phyloP scores from a whole-genome alignment of 139 green algal species.

The Closterium sp. region DNA sequence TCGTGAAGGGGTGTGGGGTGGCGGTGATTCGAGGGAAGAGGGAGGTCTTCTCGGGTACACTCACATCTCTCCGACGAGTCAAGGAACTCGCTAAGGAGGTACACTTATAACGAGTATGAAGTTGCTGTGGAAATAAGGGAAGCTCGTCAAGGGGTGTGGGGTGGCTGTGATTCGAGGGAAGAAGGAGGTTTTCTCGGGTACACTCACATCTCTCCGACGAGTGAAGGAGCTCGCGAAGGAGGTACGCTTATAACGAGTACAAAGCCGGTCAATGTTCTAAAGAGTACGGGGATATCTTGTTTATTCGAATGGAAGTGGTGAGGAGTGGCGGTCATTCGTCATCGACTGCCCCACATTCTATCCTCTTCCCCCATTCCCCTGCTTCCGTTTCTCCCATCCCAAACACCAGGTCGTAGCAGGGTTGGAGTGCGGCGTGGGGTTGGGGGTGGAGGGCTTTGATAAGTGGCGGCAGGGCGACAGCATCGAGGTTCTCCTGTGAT shows the following conservation, averaged over 20 bases:
- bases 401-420: slow-evolving; percentile 27
- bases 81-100: slow-evolving; percentile 95
- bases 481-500: no score
- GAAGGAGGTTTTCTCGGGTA: slow-evolving; percentile 70
- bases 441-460: slow-evolving; percentile 33
- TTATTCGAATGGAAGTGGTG: slow-evolving; percentile 70
- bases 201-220: slow-evolving; percentile 72
- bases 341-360: no score
- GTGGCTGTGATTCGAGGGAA: slow-evolving; percentile 55
- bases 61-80: slow-evolving; percentile 77
- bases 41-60: slow-evolving; percentile 70
- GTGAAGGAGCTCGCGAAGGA: slow-evolving; percentile 93
- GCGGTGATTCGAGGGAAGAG: slow-evolving; percentile 56
- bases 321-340: slow-evolving; percentile 50
- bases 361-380: no score
- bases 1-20: slow-evolving; percentile 59
- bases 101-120: not conserved
- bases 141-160: slow-evolving; percentile 57
- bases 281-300: slow-evolving; percentile 12
- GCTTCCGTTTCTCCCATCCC: no score
- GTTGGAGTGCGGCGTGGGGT: slow-evolving; percentile 55
- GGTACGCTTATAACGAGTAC: slow-evolving; percentile 54
- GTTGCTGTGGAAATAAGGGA: slow-evolving; percentile 71
- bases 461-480: slow-evolving; percentile 58
- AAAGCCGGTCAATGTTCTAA: not conserved